A percentile compares a stretch with the other conserved stretches of the same genome.
These are phyloP conservation scores for Hibiscus syriacus DNA, from an alignment of 345 rosid species.

Conservation along the genomic window DNA sequence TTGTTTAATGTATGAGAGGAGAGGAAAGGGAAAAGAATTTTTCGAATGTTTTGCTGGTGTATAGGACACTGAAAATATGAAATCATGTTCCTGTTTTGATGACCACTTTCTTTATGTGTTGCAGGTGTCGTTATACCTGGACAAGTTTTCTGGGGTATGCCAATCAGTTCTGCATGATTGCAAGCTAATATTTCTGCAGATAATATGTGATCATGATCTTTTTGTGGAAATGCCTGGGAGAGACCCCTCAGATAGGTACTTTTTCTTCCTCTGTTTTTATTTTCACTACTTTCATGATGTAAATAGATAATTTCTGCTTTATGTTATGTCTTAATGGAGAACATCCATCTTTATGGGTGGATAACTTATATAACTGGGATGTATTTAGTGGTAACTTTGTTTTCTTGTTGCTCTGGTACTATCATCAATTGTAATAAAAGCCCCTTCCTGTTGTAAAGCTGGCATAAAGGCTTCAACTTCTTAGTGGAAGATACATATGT, in stretches of 20 bases:
- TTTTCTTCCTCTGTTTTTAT: background rate
- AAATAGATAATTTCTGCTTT: background rate
- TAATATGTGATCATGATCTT: slow-evolving; percentile 95
- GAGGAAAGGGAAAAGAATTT: background rate
- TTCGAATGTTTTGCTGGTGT: background rate
- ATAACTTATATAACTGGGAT: background rate
- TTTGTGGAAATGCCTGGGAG: slow-evolving; percentile 99
- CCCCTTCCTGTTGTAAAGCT: background rate
- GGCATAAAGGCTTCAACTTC: background rate
- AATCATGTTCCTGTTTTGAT: background rate
- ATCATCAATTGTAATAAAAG: background rate
- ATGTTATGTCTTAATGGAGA: background rate
- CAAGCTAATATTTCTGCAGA: slow-evolving; percentile 94
- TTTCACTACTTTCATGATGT: background rate
- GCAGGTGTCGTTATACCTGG: slow-evolving; percentile 96
- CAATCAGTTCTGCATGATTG: slow-evolving; percentile 92
- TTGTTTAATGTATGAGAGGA: background rate
- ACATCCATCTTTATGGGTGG: background rate
- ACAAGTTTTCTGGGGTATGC: slow-evolving; percentile 98
- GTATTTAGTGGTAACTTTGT: background rate
- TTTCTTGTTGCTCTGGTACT: background rate
- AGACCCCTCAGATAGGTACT: slow-evolving; percentile 97
- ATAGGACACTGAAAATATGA: background rate
- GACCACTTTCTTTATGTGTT: slow-evolving; percentile 9
- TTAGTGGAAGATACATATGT: background rate